phyloP scores from a whole-genome alignment of 768 basidiomycete species.

The Suillus brevipes region DNA sequence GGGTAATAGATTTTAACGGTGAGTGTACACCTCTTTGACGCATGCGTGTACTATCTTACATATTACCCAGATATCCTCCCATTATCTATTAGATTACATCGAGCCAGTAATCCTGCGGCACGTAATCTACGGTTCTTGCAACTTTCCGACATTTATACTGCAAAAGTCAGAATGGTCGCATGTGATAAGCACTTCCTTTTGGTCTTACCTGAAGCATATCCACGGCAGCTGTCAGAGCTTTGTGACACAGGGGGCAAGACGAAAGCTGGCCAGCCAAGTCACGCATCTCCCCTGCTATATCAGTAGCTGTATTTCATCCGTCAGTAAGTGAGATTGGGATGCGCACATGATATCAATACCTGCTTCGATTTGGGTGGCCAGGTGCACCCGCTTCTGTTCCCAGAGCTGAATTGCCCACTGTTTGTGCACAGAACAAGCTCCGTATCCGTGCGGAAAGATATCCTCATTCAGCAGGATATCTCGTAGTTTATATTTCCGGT shows the following conservation, averaged over 20 bases:
- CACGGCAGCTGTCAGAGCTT: conserved; percentile 62
- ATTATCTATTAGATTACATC: conserved; percentile 8
- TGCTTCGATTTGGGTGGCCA: conserved; percentile 52
- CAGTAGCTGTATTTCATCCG: conserved; percentile 46
- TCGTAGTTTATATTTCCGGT: conserved; percentile 53
- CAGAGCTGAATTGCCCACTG: conserved; percentile 46
- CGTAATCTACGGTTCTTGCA: conserved; percentile 51
- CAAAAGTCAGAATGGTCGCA: conserved; percentile 11
- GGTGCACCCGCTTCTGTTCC: conserved; percentile 48
- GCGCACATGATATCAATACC: conserved; percentile 34
- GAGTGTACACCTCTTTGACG: neutral
- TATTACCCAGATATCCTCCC: conserved; percentile 22
- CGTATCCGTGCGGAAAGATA: conserved; percentile 74
- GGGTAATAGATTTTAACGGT: conserved; percentile 11
- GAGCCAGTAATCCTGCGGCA: conserved; percentile 24
- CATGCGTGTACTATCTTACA: neutral
- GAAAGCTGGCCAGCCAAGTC: conserved; percentile 45
- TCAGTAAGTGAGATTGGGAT: conserved; percentile 10
- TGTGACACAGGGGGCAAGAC: conserved; percentile 53
- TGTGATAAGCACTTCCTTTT: neutral
- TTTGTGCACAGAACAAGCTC: conserved; percentile 55
- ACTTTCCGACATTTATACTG: conserved; percentile 67
- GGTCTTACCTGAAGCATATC: conserved; percentile 64
- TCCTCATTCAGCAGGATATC: conserved; percentile 56
- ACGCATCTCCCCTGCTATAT: conserved; percentile 69